These are phyloP conservation scores for Laguncularia racemosa DNA, from an alignment of 345 rosid genomes.

Conservation along the genomic window DNA sequence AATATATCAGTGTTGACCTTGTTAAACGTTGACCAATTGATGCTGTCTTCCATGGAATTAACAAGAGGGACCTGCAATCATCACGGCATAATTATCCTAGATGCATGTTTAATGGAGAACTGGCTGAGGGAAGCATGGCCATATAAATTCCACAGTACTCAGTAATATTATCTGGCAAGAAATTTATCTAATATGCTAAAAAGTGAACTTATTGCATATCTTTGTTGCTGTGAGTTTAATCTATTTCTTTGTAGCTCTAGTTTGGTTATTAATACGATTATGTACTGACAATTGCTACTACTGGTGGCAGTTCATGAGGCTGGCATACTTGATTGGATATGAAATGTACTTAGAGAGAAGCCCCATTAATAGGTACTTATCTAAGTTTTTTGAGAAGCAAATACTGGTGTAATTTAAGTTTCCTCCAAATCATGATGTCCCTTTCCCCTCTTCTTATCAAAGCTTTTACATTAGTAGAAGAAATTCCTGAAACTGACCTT, in stretches of 20 bases:
- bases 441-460: not conserved
- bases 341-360: slow-evolving; percentile 88
- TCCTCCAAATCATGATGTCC: not conserved
- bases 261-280: not conserved
- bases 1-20: too few relatives aligned
- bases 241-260: not conserved
- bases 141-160: too few relatives aligned
- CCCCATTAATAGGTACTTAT: slow-evolving; percentile 77
- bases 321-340: slow-evolving; percentile 86
- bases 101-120: too few relatives aligned
- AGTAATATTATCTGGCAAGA: not conserved
- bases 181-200: not conserved
- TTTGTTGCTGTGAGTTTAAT: not conserved
- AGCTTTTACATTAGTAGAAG: not conserved
- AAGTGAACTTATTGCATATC: too few relatives aligned
- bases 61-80: not conserved
- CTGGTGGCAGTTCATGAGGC: slow-evolving; percentile 87
- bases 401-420: not conserved
- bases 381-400: slow-evolving; percentile 5
- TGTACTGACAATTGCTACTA: slow-evolving; percentile 13
- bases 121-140: too few relatives aligned
- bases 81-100: not conserved
- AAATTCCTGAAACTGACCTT: not conserved
- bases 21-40: too few relatives aligned
- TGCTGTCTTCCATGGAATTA: too few relatives aligned